Base-by-base conservation (phyloP, 352 stramenopile genomes). In the Globisporangium viniferum region DNA sequence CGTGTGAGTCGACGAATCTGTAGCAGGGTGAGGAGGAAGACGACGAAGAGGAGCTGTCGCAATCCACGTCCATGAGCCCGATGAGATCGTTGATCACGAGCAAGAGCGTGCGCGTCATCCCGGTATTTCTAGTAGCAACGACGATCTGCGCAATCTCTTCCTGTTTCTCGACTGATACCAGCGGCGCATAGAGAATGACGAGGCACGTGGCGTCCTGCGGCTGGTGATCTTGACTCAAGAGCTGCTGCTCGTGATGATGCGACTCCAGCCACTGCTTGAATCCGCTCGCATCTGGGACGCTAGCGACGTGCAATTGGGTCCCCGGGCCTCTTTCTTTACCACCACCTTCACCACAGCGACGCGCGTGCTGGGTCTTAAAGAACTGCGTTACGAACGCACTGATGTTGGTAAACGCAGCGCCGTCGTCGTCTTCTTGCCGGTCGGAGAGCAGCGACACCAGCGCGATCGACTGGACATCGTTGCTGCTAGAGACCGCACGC, bases 391-490 rank as follows among this genome's bases (percentile, higher is more conserved):
- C 62, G 12, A 69, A 68, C 18, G 61, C 36, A 31, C 44, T 33
- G 54, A 66, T 67, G 41, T 46, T 51, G 1, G 7, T 20, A 41
- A 61, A 61, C 35, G 57, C 57, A 36, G 27, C 36, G n/a, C 33
- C 48, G 7, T 60, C 59, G 18, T n/a, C 27, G 15, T 56, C 48
- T 36, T 51, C 48, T 36, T 51, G 53, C 33, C 62, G 14, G 51
- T 22, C 10, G 2, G 29, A 27, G 33, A 51, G 73, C 18, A 86
- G 41, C 4, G 70, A 73, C n/a, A 80, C 27, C 14, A 88, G 53
- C 20, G 51, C 41, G 24, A 68, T 46, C 1, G 56, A 61, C 0
- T 73, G 36, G 14, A 73, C 7, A 2, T 6, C 24, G 2, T 41
- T 24, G 56, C 66, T 51, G 9, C 72, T 27, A 22, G 41, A 22